A percentile compares a stretch with the other conserved stretches of the same genome.
These are phyloP conservation scores for Zymoseptoria pseudotritici DNA, from an alignment of 2,329 filamentous ascomycete species.

Conservation along the genomic window DNA sequence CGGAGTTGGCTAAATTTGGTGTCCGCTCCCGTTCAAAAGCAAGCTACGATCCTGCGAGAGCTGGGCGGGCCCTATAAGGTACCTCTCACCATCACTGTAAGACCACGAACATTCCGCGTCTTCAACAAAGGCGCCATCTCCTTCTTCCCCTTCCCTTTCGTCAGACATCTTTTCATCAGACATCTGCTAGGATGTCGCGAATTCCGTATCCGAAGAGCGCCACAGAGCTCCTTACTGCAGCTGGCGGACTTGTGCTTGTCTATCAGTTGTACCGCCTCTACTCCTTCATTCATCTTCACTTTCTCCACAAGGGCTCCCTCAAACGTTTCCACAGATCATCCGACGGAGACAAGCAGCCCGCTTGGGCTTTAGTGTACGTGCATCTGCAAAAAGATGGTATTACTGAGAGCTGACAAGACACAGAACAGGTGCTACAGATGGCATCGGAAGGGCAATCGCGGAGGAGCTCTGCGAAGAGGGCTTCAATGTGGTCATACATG, in stretches of 20 bases:
- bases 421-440: constrained; percentile 47
- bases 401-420: not conserved
- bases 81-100: too few relatives aligned
- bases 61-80: too few relatives aligned
- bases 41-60: too few relatives aligned
- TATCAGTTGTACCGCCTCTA: constrained; percentile 16
- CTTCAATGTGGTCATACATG: constrained; percentile 53
- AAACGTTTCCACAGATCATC: constrained; percentile 12
- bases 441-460: constrained; percentile 47
- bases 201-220: not conserved
- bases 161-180: not conserved
- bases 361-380: constrained; percentile 13
- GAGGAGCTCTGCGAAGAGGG: constrained; percentile 45
- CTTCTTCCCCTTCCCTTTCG: too few relatives aligned
- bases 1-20: too few relatives aligned
- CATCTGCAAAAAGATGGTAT: not conserved
- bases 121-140: too few relatives aligned
- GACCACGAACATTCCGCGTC: too few relatives aligned
- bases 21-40: too few relatives aligned
- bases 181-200: not conserved
- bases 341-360: not conserved
- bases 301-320: constrained; percentile 19
- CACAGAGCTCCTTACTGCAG: constrained; percentile 3
- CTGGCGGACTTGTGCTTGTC: constrained; percentile 15
- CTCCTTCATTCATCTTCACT: constrained; percentile 20